A percentile compares a stretch with the other conserved stretches of the same genome.
These are phyloP conservation scores for Camelina laxa DNA, from an alignment of 345 rosid genomes.

Conservation along the genomic window DNA sequence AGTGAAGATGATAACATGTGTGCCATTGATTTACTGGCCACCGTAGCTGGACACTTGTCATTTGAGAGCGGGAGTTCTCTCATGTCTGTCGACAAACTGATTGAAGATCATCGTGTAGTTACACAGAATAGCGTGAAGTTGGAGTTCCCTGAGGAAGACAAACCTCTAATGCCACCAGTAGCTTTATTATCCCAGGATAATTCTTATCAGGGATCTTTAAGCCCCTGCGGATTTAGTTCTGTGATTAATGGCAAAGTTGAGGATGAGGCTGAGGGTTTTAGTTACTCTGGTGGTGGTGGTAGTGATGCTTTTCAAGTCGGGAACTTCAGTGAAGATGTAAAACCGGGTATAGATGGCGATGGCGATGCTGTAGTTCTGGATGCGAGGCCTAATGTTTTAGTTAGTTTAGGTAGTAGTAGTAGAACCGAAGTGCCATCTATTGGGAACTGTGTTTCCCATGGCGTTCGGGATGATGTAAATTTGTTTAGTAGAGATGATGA, in stretches of 20 bases:
- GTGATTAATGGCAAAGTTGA: conserved; percentile 52
- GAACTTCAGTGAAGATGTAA: conserved; percentile 42
- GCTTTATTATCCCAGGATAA: conserved; percentile 14
- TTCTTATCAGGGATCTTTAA: conserved; percentile 45
- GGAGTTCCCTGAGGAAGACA: conserved; percentile 48
- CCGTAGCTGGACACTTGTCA: conserved; percentile 84
- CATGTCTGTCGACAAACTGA: conserved; percentile 46
- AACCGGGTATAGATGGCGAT: conserved; percentile 50
- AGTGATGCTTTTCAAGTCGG: conserved; percentile 45
- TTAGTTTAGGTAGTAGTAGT: conserved; percentile 63
- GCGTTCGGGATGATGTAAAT: conserved; percentile 67
- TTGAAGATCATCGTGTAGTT: conserved; percentile 47
- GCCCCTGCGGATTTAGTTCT: conserved; percentile 50
- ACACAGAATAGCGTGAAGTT: conserved; percentile 45
- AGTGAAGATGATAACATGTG: conserved; percentile 57
- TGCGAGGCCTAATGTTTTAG: conserved; percentile 59
- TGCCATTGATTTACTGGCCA: conserved; percentile 90
- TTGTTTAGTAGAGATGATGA: conserved; percentile 96
- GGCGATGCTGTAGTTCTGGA: conserved; percentile 62
- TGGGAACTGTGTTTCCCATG: conserved; percentile 47
- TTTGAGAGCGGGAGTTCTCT: conserved; percentile 53
- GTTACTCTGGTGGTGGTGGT: conserved; percentile 41
- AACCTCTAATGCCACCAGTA: conserved; percentile 51
- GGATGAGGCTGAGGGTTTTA: conserved; percentile 50
- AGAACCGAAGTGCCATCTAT: conserved; percentile 47